phyloP scores from a whole-genome alignment of 345 rosid species.

The thale cress (Arabidopsis thaliana) region TAIR10.1 NC_003075.7:7326501-7327000 shows the following conservation, averaged over 20 bases:
- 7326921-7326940: too few relatives aligned
- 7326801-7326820: neutral
- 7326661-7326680: neutral
- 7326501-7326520: constrained; percentile 37
- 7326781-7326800: neutral
- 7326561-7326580: constrained; percentile 76
- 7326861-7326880: too few relatives aligned
- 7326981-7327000: too few relatives aligned
- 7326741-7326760: constrained; percentile 28
- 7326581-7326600: constrained; percentile 48
- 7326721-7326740: constrained; percentile 29
- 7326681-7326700: neutral
- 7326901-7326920: neutral
- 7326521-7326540: constrained; percentile 26
- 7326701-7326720: neutral
- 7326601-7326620: constrained; percentile 23
- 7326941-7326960: too few relatives aligned
- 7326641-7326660: neutral
- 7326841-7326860: too few relatives aligned
- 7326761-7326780: neutral
- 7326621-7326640: constrained; percentile 10
- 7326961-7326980: too few relatives aligned
- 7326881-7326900: too few relatives aligned
- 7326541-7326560: constrained; percentile 66
- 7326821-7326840: neutral